Evolutionary conservation across 2,329 filamentous ascomycete species (phyloP).

Genomic region (Cytospora chrysosperma): DNA sequence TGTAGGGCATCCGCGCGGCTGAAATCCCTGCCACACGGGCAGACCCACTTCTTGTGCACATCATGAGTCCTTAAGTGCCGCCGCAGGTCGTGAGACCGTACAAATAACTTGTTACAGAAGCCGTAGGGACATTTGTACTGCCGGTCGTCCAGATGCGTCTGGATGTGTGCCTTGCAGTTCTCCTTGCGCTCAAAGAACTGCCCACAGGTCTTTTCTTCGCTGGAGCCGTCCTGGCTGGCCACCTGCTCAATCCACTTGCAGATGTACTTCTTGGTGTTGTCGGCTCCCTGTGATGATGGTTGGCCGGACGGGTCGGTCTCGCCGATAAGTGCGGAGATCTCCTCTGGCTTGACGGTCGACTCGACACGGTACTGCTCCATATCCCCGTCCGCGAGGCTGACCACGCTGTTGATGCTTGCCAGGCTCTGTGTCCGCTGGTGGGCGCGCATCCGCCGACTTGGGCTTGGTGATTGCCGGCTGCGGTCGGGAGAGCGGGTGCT

Average conservation of each 20-base stretch:
- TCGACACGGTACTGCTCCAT: slow-evolving; percentile 25
- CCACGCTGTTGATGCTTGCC: slow-evolving; percentile 23
- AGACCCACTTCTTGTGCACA: slow-evolving; percentile 91
- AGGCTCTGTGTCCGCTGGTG: slow-evolving; percentile 24
- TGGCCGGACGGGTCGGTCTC: slow-evolving; percentile 13
- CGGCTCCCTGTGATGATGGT: neutral
- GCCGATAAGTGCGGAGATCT: slow-evolving; percentile 24
- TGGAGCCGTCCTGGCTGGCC: slow-evolving; percentile 16
- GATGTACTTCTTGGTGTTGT: slow-evolving; percentile 23
- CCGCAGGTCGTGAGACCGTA: slow-evolving; percentile 95
- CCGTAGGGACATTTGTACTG: slow-evolving; percentile 85
- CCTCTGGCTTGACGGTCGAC: slow-evolving; percentile 22
- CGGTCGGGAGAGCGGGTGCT: slow-evolving; percentile 15
- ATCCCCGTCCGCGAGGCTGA: slow-evolving; percentile 23
- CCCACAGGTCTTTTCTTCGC: slow-evolving; percentile 61
- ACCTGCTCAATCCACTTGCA: slow-evolving; percentile 21
- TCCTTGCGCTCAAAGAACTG: slow-evolving; percentile 96
- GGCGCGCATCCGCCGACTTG: slow-evolving; percentile 22
- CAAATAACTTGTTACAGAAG: slow-evolving; percentile 86
- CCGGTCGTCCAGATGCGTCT: slow-evolving; percentile 94
- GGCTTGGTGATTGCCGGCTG: slow-evolving; percentile 22
- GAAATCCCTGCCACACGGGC: slow-evolving; percentile 91
- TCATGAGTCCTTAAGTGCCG: slow-evolving; percentile 97
- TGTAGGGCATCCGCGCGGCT: slow-evolving; percentile 94
- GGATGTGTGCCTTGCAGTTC: slow-evolving; percentile 97